Evolutionary conservation across 305 asterid genomes (phyloP).

Genomic region (Fraxinus sp.): DNA sequence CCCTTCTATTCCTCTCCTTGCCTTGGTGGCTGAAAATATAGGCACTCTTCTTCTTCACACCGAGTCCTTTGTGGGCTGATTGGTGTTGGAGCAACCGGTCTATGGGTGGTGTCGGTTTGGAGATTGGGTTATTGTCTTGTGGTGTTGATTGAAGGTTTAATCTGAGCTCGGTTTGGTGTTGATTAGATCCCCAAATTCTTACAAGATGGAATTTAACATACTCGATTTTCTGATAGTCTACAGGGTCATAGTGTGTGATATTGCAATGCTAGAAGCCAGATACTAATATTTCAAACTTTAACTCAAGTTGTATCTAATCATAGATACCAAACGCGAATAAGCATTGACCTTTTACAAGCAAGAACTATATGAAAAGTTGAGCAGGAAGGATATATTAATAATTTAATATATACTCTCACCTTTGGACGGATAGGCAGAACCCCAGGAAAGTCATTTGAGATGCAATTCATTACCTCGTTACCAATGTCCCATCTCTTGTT

Average conservation of each 20-base stretch:
- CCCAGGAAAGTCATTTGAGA: constrained; percentile 66
- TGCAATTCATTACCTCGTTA: constrained; percentile 54
- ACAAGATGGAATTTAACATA: not conserved
- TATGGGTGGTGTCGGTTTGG: no score
- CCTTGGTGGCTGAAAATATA: no score
- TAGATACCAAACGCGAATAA: not conserved
- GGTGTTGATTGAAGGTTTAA: no score
- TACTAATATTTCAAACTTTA: not conserved
- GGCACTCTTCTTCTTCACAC: no score
- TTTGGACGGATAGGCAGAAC: constrained; percentile 62
- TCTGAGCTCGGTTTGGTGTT: no score
- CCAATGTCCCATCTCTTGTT: constrained; percentile 74
- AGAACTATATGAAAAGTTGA: not conserved
- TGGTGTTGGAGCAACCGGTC: no score
- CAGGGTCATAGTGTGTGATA: not conserved
- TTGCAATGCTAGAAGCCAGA: not conserved
- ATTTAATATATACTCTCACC: constrained; percentile 28
- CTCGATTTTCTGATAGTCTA: not conserved
- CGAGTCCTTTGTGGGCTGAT: no score
- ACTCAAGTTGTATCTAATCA: no score
- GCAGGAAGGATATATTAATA: not conserved
- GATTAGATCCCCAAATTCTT: no score
- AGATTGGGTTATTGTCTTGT: no score
- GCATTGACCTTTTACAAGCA: not conserved
- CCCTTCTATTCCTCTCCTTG: no score